Evolutionary conservation across 768 basidiomycete species (phyloP).

Genomic region (Boletus patriciae): DNA sequence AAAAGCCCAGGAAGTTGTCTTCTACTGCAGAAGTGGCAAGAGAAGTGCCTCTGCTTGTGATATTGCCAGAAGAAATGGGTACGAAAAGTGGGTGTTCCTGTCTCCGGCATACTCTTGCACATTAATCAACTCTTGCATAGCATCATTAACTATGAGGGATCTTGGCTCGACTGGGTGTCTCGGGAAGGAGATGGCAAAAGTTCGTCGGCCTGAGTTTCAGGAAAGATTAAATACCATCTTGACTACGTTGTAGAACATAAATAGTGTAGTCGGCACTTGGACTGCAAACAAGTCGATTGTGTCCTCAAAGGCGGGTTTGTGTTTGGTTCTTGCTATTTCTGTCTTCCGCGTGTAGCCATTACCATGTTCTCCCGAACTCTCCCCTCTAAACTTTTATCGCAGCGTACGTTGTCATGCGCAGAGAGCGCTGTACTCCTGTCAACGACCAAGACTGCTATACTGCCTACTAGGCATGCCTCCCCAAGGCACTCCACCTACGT

Average conservation of each 20-base stretch:
- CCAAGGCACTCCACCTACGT: background rate
- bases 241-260: slow-evolving; percentile 5
- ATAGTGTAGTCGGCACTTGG: background rate
- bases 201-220: slow-evolving; percentile 4
- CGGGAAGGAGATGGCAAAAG: slow-evolving; percentile 46
- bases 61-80: slow-evolving; percentile 79
- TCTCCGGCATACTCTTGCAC: background rate
- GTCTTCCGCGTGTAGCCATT: background rate
- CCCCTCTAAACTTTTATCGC: slow-evolving; percentile 10
- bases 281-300: background rate
- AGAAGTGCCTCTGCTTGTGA: slow-evolving; percentile 82
- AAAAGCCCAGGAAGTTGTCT: slow-evolving; percentile 71
- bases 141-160: slow-evolving; percentile 77
- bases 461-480: background rate
- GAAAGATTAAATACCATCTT: background rate
- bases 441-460: slow-evolving; percentile 1
- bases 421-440: slow-evolving; percentile 3
- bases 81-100: slow-evolving; percentile 58
- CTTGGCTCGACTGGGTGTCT: slow-evolving; percentile 84
- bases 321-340: background rate
- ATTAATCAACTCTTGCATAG: slow-evolving; percentile 30
- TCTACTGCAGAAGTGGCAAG: slow-evolving; percentile 90
- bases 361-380: slow-evolving; percentile 24
- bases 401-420: slow-evolving; percentile 3
- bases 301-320: background rate